Percentiles rank a stretch among this genome's conserved stretches.
Evolutionary conservation across 805 yeast genomes (phyloP).

Genomic region (Spathaspora hagerdaliae): DNA sequence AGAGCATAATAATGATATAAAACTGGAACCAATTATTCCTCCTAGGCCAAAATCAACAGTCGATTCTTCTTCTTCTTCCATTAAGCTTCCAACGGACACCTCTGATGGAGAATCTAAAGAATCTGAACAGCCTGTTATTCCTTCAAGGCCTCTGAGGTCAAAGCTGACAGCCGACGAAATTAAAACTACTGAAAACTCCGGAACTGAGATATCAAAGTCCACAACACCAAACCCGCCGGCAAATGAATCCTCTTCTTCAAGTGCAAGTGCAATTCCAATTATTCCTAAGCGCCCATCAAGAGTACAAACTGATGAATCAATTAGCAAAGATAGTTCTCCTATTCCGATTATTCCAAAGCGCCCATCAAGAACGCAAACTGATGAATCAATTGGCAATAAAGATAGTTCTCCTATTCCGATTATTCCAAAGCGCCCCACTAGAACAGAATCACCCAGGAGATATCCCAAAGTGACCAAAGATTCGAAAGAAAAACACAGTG

Average conservation of each 20-base stretch:
- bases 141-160: background rate
- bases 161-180: too few relatives aligned
- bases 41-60: background rate
- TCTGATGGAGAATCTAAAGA: too few relatives aligned
- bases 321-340: background rate
- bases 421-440: slow-evolving; percentile 1
- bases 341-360: slow-evolving; percentile 6
- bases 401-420: slow-evolving; percentile 1
- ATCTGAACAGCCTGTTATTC: background rate
- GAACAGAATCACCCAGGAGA: background rate
- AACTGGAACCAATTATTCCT: background rate
- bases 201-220: too few relatives aligned
- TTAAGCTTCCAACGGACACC: background rate
- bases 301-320: background rate
- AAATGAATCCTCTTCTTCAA: too few relatives aligned
- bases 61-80: too few relatives aligned
- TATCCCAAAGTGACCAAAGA: background rate
- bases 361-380: slow-evolving; percentile 1
- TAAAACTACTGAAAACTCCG: too few relatives aligned
- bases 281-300: slow-evolving; percentile 7
- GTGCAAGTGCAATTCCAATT: background rate
- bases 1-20: too few relatives aligned
- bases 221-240: too few relatives aligned
- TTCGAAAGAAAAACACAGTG: too few relatives aligned
- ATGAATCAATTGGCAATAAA: background rate